These are phyloP conservation scores for Candida awuae DNA, from an alignment of 805 yeast species.

Conservation along the genomic window DNA sequence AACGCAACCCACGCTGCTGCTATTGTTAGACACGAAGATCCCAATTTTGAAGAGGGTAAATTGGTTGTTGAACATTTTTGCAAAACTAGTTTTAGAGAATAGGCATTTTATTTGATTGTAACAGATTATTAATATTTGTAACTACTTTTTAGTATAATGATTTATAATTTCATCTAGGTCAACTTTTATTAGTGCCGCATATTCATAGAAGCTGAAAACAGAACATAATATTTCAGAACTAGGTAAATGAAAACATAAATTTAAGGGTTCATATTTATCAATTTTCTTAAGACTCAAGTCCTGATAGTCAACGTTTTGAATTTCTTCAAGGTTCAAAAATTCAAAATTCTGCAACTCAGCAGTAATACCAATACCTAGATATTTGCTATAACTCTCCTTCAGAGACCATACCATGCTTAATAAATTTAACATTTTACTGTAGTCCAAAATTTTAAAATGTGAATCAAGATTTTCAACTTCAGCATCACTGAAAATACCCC, in stretches of 20 bases:
- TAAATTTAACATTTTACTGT: constrained; percentile 14
- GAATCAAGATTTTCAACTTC: constrained; percentile 26
- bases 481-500: constrained; percentile 22
- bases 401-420: constrained; percentile 69
- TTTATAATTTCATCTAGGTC: constrained; percentile 5
- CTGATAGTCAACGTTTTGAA: constrained; percentile 24
- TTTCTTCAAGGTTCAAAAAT: constrained; percentile 12
- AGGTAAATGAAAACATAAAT: constrained; percentile 8
- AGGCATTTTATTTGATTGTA: not conserved
- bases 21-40: constrained; percentile 53
- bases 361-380: constrained; percentile 51
- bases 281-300: not conserved
- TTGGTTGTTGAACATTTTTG: constrained; percentile 60
- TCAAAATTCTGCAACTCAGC: constrained; percentile 22
- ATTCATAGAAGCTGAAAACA: constrained; percentile 8
- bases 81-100: constrained; percentile 32
- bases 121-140: not conserved
- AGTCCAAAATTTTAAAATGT: constrained; percentile 4
- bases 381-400: constrained; percentile 69
- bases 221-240: constrained; percentile 9
- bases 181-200: constrained; percentile 5
- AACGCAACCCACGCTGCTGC: constrained; percentile 75
- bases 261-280: not conserved
- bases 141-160: not conserved
- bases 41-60: constrained; percentile 61